Evolutionary conservation across 805 yeast genomes (phyloP), one percentile per base, ranked within the genome.

Genomic region (Pichia ethanolica): DNA sequence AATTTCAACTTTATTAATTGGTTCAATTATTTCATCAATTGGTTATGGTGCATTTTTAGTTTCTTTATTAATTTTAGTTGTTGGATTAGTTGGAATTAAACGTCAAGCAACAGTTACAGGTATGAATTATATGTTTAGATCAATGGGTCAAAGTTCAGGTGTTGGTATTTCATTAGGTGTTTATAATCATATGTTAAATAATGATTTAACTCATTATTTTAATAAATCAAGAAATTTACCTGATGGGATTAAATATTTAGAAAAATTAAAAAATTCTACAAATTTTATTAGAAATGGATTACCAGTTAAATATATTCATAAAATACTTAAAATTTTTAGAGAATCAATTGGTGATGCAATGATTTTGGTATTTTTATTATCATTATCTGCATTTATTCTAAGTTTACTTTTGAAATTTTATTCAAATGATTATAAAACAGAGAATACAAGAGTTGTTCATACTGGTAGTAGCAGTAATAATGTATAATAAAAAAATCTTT

Each of bases 61-160:
- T 25, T 67, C 73, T 25, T 53, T 70, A 8, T 52, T 69, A 38
- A 63, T 73, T 36, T 62, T 74, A 45, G 74, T 71, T 36, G 75
- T 75, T 13, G 74, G 70, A 44, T 64, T 68, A 20, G 72, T 73
- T 33, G 75, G 75, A 6, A 60, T 65, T 46, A 67, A 71, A 30
- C 67, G 71, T 49, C 80, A 74, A 57, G 78, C 77, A 12, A 64
- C 74, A 3, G 71, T 73, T 45, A 73, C 76, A 0, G 78, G 79
- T 40, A 67, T 74, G 63, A 74, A 71, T 56, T 74, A 75, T 52
- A 57, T 75, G 46, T 74, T 76, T 66, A 65, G 79, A 53, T 74
- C 80, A 4, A 61, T 73, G 45, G 80, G 79, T 20, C 69, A 71
- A 43, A 75, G 72, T 11, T 52, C 71, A 8, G 79, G 79, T 44